phyloP scores from a whole-genome alignment of 495 filamentous ascomycete species.

The Xylaria cubensis region DNA sequence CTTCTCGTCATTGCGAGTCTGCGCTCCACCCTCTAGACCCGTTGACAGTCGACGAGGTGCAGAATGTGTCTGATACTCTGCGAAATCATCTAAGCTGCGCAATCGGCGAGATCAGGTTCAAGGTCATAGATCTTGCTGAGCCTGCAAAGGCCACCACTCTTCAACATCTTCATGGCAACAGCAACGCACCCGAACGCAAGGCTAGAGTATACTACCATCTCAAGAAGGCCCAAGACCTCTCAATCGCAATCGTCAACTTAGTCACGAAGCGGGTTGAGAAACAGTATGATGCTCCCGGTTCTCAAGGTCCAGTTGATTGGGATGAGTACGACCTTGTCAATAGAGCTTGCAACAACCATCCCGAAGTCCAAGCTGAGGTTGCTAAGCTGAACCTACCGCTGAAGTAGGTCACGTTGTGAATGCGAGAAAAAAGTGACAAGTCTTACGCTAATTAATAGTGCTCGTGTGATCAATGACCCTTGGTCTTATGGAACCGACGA shows the following conservation, averaged over 20 bases:
- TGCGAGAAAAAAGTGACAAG: not conserved
- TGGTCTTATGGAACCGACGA: conserved; percentile 15
- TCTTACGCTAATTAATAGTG: not conserved
- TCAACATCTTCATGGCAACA: not conserved
- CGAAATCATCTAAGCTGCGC: not conserved
- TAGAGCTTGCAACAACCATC: not conserved
- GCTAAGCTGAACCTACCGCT: not conserved
- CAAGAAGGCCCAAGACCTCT: not conserved
- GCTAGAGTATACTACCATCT: conserved; percentile 6
- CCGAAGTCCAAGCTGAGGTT: not conserved
- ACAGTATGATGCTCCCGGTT: not conserved
- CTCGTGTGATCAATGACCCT: conserved; percentile 1
- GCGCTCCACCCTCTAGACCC: not conserved
- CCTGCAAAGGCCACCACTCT: not conserved
- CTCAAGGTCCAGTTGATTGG: conserved; percentile 1
- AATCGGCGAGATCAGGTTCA: not conserved
- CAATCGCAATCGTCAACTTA: not conserved
- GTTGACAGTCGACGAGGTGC: not conserved
- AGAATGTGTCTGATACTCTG: not conserved
- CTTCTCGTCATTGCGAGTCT: not conserved
- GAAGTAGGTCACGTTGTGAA: not conserved
- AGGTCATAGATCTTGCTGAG: conserved; percentile 3
- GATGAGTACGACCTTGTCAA: conserved; percentile 1
- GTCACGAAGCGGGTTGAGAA: not conserved
- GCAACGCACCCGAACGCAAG: not conserved